phyloP scores from a whole-genome alignment of 306 rosid genomes.

The Medicago arabica region DNA sequence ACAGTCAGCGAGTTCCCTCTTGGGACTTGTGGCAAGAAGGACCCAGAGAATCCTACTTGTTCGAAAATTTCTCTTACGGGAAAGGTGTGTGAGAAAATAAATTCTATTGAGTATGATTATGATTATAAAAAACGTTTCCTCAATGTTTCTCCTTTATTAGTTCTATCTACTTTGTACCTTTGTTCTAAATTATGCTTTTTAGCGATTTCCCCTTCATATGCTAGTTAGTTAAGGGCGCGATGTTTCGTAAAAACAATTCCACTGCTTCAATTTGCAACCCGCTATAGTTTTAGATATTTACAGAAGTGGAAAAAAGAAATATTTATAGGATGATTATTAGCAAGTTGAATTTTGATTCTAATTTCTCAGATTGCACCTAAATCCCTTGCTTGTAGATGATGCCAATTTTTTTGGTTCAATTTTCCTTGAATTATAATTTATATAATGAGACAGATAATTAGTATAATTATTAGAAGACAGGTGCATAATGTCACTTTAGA shows the following conservation, averaged over 20 bases:
- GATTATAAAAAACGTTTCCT: not conserved
- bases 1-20: conserved; percentile 81
- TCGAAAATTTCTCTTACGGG: conserved; percentile 85
- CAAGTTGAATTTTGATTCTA: not conserved
- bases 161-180: not conserved
- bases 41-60: conserved; percentile 91
- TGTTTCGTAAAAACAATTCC: too few relatives aligned
- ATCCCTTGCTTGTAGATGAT: conserved; percentile 13
- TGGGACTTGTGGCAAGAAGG: conserved; percentile 82
- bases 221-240: too few relatives aligned
- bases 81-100: conserved; percentile 59
- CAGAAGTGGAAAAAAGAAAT: too few relatives aligned
- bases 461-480: conserved; percentile 1
- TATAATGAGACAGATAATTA: not conserved
- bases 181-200: conserved; percentile 10
- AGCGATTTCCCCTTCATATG: not conserved
- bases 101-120: conserved; percentile 4
- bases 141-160: not conserved
- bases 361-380: conserved; percentile 10
- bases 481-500: conserved; percentile 1
- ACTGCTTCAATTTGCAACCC: too few relatives aligned
- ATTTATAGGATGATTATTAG: too few relatives aligned
- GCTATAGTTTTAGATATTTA: too few relatives aligned
- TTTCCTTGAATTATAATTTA: too few relatives aligned
- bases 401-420: not conserved